phyloP scores from a whole-genome alignment of 306 rosid genomes.

The Acacia crassicarpa region DNA sequence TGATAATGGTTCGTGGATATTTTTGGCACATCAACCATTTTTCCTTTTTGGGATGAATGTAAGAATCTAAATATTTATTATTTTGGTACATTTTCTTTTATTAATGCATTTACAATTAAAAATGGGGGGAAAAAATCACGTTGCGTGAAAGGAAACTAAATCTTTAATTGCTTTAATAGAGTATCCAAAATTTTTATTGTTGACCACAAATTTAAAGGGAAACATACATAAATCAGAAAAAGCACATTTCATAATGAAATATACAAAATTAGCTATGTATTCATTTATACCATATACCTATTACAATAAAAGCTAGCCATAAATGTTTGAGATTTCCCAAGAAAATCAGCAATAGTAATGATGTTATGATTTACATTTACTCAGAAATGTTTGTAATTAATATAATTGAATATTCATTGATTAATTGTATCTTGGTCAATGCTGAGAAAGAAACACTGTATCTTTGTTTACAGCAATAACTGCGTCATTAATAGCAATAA shows the following conservation, averaged over 20 bases:
- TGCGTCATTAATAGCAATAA: background rate
- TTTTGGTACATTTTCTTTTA: background rate
- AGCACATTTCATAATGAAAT: background rate
- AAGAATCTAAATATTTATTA: background rate
- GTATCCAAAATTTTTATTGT: background rate
- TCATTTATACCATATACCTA: background rate
- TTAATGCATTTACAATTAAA: background rate
- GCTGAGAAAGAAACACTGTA: background rate
- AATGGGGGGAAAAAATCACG: background rate
- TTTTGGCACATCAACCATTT: too few relatives aligned
- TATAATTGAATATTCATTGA: background rate
- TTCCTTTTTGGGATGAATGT: background rate
- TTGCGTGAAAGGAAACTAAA: background rate
- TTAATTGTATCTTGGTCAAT: background rate
- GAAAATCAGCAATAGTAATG: background rate
- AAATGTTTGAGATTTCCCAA: background rate
- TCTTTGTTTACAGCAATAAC: background rate
- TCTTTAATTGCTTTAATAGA: background rate
- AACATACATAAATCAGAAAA: background rate
- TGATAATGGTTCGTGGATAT: too few relatives aligned
- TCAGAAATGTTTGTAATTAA: background rate
- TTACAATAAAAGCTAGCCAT: background rate
- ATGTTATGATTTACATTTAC: too few relatives aligned
- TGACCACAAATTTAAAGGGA: background rate
- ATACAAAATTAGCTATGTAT: background rate